Evolutionary conservation across 352 stramenopile species (phyloP).

Genomic region (Thraustochytrium sp.): DNA sequence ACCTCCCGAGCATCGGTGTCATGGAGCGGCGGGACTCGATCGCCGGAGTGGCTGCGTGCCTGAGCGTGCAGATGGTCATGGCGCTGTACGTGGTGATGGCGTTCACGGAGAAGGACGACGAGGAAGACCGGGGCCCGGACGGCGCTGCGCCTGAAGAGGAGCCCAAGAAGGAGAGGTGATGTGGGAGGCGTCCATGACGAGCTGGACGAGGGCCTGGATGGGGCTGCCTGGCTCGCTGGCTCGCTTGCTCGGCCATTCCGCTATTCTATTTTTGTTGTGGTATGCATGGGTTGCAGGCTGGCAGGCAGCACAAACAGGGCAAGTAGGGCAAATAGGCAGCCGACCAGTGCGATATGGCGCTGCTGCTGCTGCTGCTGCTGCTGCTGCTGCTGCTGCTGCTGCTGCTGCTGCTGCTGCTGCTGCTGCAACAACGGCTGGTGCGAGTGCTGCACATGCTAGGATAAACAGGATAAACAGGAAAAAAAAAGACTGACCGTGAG

Average conservation of each 20-base stretch:
- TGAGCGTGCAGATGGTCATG: conserved; percentile 7
- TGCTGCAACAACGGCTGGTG: background rate
- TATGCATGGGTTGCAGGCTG: background rate
- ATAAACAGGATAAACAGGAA: background rate
- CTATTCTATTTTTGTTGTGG: background rate
- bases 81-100: conserved; percentile 25
- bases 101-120: background rate
- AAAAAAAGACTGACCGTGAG: background rate
- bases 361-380: background rate
- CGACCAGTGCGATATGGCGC: background rate
- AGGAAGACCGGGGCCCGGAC: background rate
- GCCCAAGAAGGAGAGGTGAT: background rate
- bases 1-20: background rate
- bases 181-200: background rate
- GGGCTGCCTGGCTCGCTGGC: background rate
- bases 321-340: background rate
- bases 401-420: background rate
- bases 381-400: background rate
- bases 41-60: background rate
- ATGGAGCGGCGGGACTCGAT: conserved; percentile 13
- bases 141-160: background rate
- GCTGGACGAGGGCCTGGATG: background rate
- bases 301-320: too few relatives aligned
- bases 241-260: background rate
- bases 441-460: background rate